These are phyloP conservation scores for Madurella mycetomatis DNA, from an alignment of 2,329 filamentous ascomycete species.

Conservation along the genomic window DNA sequence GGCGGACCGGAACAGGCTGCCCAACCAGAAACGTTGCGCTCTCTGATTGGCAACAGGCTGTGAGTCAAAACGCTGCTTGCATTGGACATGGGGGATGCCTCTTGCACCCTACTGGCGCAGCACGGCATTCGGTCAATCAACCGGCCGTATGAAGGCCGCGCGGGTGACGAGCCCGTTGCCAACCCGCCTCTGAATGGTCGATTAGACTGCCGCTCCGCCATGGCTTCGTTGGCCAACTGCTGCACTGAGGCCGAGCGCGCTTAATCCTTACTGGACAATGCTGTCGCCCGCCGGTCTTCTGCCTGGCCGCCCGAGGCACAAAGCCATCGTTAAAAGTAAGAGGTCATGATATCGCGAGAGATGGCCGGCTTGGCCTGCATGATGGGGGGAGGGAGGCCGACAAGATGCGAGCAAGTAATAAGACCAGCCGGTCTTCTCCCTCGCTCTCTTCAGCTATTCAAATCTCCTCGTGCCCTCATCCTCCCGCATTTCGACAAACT, in stretches of 20 bases:
- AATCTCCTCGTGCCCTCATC: too few relatives aligned
- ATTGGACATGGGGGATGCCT: conserved; percentile 9
- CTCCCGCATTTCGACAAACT: too few relatives aligned
- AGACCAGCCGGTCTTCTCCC: neutral
- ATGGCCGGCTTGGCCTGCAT: neutral
- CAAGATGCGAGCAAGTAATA: neutral
- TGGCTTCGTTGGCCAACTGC: conserved; percentile 1
- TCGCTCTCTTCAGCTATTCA: too few relatives aligned
- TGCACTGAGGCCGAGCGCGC: conserved; percentile 11
- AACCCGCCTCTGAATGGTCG: neutral
- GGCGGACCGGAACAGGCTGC: conserved; percentile 2
- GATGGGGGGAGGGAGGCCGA: neutral
- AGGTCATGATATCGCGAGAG: neutral
- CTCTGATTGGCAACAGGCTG: conserved; percentile 13
- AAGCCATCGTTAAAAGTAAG: conserved; percentile 1
- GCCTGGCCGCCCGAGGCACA: conserved; percentile 3
- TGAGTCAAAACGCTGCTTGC: neutral
- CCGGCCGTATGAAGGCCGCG: neutral
- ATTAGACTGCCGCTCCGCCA: neutral
- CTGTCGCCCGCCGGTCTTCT: conserved; percentile 5
- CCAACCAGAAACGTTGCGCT: conserved; percentile 10
- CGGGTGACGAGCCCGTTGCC: neutral
- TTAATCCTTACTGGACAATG: conserved; percentile 7
- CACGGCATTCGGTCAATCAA: neutral
- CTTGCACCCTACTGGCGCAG: conserved; percentile 7